Base-by-base conservation (phyloP, 179 eudicot species). In the Camellia oleifera region DNA sequence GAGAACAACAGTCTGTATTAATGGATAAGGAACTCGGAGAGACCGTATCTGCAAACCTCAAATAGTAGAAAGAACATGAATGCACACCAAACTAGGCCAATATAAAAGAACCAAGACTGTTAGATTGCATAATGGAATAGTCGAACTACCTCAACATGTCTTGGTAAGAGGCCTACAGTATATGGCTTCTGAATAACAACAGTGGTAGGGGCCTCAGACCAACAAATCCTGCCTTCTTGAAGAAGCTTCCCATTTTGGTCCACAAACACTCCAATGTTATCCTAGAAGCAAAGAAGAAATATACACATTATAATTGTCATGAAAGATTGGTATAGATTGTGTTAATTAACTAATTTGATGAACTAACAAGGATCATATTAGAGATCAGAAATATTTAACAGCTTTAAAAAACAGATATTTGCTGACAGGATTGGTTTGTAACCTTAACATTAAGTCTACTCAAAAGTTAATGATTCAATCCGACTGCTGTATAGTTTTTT, bases 191-290 rank as follows among this genome's bases (percentile, higher is more conserved):
- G 95, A 76, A 91, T 93, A 48, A 91, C 86, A 78, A 94, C 82
- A 75, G 89, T 83, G 75, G 91, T 73, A 69, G 99, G 99, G 81
- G 98, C 92, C 86, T 97, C 99, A 53, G 98, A 97, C 99, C 99
- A 97, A 86, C 92, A 90, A 83, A 97, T 81, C 84, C 95, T 90
- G 78, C 98, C 99, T 80, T 91, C 99, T 81, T 91, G 96, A 64
- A 96, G 90, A 77, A 94, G 92, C 85, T 94, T 97, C 74, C 99
- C 99, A 83, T 97, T 90, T 89, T 92, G 93, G 86, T 94, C 98
- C 80, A 97, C 97, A 84, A 92, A 84, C 67, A 97, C 94, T 63
- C 99, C 98, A 81, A 97, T 94, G 83, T 97, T 93, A 86, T 97
- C 99, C 99, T 96, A 86, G 56, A 72, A 53, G 74, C 80, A 85